Conservation (phyloP, 805 yeast species). For the Candida tammaniensis region DNA sequence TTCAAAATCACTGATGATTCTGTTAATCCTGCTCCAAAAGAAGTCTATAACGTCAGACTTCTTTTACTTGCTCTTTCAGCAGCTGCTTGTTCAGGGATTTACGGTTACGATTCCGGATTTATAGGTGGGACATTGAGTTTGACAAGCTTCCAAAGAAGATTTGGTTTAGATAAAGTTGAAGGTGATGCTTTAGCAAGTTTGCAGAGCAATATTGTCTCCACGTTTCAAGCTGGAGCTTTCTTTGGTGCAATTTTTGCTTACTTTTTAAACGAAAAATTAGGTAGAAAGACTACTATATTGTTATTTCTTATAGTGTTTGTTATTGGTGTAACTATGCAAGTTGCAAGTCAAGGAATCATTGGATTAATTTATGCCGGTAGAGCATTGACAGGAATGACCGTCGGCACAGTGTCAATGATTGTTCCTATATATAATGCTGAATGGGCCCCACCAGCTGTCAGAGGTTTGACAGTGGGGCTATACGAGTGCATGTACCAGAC, state of each 20-base stretch:
- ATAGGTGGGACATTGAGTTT: conserved; percentile 3
- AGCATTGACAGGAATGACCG: conserved; percentile 70
- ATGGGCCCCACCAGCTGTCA: conserved; percentile 55
- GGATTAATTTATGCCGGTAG: conserved; percentile 44
- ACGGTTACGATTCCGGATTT: conserved; percentile 9
- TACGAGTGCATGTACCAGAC: conserved; percentile 66
- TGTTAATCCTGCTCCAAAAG: conserved; percentile 5
- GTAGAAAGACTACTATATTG: conserved; percentile 31
- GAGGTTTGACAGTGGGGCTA: conserved; percentile 69
- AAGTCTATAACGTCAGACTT: conserved; percentile 5
- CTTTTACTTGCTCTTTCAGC: conserved; percentile 6
- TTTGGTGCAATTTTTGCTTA: conserved; percentile 16
- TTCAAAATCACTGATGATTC: conserved; percentile 5
- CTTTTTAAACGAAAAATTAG: conserved; percentile 17
- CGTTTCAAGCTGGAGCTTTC: conserved; percentile 16
- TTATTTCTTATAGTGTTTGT: conserved; percentile 21
- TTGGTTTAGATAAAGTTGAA: background rate
- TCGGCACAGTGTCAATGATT: conserved; percentile 72
- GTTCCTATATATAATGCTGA: conserved; percentile 82
- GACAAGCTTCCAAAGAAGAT: conserved; percentile 2
- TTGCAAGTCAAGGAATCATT: conserved; percentile 22
- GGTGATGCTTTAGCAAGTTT: conserved; percentile 7
- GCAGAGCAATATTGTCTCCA: conserved; percentile 10
- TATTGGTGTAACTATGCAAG: conserved; percentile 30
- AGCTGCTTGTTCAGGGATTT: conserved; percentile 7